A percentile compares a stretch with the other conserved stretches of the same genome.
Evolutionary conservation across 164 flowering plant genomes (phyloP).

Genomic region (Saururus chinensis): DNA sequence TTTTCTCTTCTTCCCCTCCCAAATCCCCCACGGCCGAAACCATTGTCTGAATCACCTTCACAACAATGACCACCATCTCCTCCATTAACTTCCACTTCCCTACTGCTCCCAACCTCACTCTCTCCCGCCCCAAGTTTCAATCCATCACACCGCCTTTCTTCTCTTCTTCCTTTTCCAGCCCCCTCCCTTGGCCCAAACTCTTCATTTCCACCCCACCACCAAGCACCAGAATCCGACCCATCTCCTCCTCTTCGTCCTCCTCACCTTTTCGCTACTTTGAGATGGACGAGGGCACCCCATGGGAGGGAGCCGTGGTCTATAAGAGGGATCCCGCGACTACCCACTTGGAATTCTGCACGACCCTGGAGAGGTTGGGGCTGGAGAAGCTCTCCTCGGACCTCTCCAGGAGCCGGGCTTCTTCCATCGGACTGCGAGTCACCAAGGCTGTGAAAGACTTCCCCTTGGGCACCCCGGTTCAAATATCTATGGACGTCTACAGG

Average conservation of each 20-base stretch:
- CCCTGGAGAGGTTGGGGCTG: conserved; percentile 84
- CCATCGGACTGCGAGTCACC: conserved; percentile 73
- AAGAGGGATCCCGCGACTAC: conserved; percentile 48
- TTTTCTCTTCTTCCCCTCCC: no score
- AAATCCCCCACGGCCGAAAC: no score
- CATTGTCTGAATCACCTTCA: no score
- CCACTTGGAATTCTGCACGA: conserved; percentile 86
- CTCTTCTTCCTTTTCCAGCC: neutral
- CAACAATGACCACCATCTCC: conserved; percentile 2
- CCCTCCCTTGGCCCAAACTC: neutral
- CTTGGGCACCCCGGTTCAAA: conserved; percentile 71
- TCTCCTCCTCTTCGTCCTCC: neutral
- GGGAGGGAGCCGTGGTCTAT: conserved; percentile 90
- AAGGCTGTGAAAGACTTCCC: conserved; percentile 68
- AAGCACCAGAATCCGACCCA: neutral
- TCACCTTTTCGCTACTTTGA: conserved; percentile 4
- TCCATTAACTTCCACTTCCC: neutral
- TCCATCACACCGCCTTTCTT: neutral
- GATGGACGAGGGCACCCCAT: conserved; percentile 30
- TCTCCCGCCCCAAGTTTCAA: neutral
- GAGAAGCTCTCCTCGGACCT: conserved; percentile 47
- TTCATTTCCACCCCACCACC: neutral
- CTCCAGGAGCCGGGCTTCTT: conserved; percentile 65
- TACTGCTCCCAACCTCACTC: neutral
- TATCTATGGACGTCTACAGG: conserved; percentile 74